Base-by-base conservation (phyloP, 805 yeast species). In the Zygotorulaspora danielsina region DNA sequence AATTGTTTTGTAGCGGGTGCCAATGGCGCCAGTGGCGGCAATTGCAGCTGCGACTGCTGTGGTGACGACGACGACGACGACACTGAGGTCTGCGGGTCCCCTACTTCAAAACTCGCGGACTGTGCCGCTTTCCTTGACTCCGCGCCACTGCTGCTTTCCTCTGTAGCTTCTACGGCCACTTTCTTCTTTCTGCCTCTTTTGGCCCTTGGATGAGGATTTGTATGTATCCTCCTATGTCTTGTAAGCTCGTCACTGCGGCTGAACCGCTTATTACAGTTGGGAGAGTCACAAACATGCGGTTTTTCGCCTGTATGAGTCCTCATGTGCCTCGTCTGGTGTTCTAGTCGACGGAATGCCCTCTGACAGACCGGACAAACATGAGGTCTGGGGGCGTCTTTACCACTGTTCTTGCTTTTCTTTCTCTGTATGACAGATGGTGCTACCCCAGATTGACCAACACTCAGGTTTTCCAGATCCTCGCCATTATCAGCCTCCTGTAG, bases 231-330 rank as follows among this genome's bases (percentile, higher is more conserved):
- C 34, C 75, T 67, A 57, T 82, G 90, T 55, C 90, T 71, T 10
- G 87, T 82, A 37, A 82, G 65, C 55, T 82, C 90, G 59, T 82
- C 90, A 20, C 81, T 75, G 41, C 90, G 65, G 33, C 82, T 73
- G 53, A 82, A 82, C 44, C 73, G 69, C 63, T 82, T 82, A 41
- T 70, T 66, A 58, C 90, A 82, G 0, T 84, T 84, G 0, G 83
- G 82, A 49, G 71, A 82, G 19, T 78, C 72, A 61, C 89, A 82
- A n/a, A 72, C 73, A 59, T 82, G 88, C 3, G 90, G 90, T 56
- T 79, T 81, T 54, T 83, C 89, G 18, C 90, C 90, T 0, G 90
- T 82, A 54, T 82, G 90, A 9, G 88, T 82, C 53, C 89, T 67
- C 42, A 82, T 79, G 53, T 82, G 90, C 53, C 90, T 71, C 6